Conservation (phyloP, 306 rosid genomes). For the Corylus avellana region DNA sequence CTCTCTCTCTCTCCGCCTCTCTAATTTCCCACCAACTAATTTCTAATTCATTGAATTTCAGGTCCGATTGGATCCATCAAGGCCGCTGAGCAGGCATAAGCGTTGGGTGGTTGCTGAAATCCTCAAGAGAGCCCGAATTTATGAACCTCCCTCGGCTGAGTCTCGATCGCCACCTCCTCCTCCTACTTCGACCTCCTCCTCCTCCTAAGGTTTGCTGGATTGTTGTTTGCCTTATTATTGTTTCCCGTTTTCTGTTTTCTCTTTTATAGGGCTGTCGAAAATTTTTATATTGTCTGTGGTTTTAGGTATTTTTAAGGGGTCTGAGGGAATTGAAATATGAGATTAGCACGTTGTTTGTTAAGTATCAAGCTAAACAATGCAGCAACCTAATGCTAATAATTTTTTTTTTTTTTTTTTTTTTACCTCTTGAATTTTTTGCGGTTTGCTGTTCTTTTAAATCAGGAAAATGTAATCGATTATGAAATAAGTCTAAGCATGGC, state of each 20-base stretch:
- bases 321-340: no score
- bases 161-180: background rate
- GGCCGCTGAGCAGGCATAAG: conserved; percentile 86
- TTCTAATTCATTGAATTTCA: conserved; percentile 24
- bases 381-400: no score
- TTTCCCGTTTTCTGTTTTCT: background rate
- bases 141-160: conserved; percentile 51
- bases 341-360: no score
- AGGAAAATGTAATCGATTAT: background rate
- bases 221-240: background rate
- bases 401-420: background rate
- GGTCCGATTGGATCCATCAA: conserved; percentile 76
- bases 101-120: conserved; percentile 87
- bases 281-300: no score
- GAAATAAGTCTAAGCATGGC: background rate
- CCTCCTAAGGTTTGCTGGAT: conserved; percentile 13
- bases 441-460: background rate
- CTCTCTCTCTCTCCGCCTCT: background rate
- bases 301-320: no score
- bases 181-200: conserved; percentile 10
- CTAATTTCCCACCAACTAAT: background rate
- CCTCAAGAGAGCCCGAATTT: conserved; percentile 78
- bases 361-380: no score
- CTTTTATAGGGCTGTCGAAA: no score
- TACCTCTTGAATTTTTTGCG: background rate